Evolutionary conservation across 768 basidiomycete genomes (phyloP), one percentile per base, ranked within the genome.

Genomic region (Lentinula detonsa): DNA sequence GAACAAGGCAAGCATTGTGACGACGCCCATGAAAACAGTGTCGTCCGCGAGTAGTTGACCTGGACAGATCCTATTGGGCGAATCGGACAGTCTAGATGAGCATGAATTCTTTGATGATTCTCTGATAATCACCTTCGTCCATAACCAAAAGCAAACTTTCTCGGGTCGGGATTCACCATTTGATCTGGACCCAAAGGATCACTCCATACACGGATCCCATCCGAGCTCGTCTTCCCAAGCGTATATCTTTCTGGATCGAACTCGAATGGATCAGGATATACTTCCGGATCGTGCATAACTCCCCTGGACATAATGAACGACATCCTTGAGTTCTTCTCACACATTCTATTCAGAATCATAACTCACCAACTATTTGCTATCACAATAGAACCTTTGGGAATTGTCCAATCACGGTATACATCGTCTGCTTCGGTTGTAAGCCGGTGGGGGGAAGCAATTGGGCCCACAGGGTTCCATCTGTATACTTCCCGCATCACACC

Each of bases 381-480:
- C 0, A 71, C 49, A 13, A 66, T 49, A 21, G 69, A 65, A 3
- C 76, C 77, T 61, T 71, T 70, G 15, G 76, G 76, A 42, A 77
- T 73, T 48, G 67, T 68, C 61, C 74, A 75, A 4, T 75, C 75
- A 45, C 71, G 68, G 54, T 72, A 76, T 15, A 72, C 68, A 59
- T 75, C 73, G 28, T 75, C 73, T 23, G 65, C 53, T 35, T 57
- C 56, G 1, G 21, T 52, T 9, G 59, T 64, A 18, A 61, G 46
- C 15, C 54, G 33, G 50, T 66, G 68, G 2, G 65, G 61, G 23
- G 69, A 54, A 28, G 60, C 69, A 49, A 71, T 23, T 11, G 70
- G 70, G 4, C 55, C 46, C 7, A 62, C 62, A 1, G 65, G 58
- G 21, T 60, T 61, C 69, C 68, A 72, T 28, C 72, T 63, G 21